A percentile compares a stretch with the other conserved stretches of the same genome.
Evolutionary conservation across 306 rosid species (phyloP).

Genomic region (Betula pendula): DNA sequence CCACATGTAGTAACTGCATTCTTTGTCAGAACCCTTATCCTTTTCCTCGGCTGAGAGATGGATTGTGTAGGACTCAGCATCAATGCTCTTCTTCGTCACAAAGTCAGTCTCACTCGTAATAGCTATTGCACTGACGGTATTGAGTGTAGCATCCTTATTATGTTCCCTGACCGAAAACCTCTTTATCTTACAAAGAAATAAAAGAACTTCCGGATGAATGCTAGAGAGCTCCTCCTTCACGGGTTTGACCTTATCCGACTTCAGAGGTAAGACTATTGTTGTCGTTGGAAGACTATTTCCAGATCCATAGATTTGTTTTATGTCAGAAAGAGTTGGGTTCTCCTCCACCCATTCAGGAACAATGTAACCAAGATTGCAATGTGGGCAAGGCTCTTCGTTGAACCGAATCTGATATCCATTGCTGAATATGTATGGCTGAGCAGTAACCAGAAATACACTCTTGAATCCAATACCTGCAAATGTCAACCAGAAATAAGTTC

Average conservation of each 20-base stretch:
- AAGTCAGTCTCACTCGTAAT: slow-evolving; percentile 54
- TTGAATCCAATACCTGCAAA: slow-evolving; percentile 90
- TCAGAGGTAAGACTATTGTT: slow-evolving; percentile 59
- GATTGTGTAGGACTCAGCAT: slow-evolving; percentile 69
- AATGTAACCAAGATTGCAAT: slow-evolving; percentile 69
- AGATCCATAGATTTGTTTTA: slow-evolving; percentile 47
- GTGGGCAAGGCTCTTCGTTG: slow-evolving; percentile 64
- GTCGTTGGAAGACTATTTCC: slow-evolving; percentile 54
- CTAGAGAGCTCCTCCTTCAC: slow-evolving; percentile 69
- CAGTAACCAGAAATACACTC: slow-evolving; percentile 76
- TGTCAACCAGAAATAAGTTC: slow-evolving; percentile 12
- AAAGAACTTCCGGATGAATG: slow-evolving; percentile 64
- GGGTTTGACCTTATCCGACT: slow-evolving; percentile 55
- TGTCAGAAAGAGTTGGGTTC: slow-evolving; percentile 46
- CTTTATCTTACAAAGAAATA: slow-evolving; percentile 70
- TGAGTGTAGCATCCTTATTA: slow-evolving; percentile 37
- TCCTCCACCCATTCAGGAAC: slow-evolving; percentile 93
- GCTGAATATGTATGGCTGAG: slow-evolving; percentile 69
- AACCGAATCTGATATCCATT: slow-evolving; percentile 79
- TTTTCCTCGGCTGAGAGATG: slow-evolving; percentile 49
- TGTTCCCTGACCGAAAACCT: slow-evolving; percentile 59
- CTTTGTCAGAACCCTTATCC: slow-evolving; percentile 13
- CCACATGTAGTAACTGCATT: slow-evolving; percentile 69
- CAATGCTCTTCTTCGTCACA: slow-evolving; percentile 47
- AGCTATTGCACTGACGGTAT: slow-evolving; percentile 48